Percentiles rank a stretch among this genome's conserved stretches.
These are phyloP conservation scores for Agrocybe pediades DNA, from an alignment of 768 basidiomycete species.

Conservation along the genomic window DNA sequence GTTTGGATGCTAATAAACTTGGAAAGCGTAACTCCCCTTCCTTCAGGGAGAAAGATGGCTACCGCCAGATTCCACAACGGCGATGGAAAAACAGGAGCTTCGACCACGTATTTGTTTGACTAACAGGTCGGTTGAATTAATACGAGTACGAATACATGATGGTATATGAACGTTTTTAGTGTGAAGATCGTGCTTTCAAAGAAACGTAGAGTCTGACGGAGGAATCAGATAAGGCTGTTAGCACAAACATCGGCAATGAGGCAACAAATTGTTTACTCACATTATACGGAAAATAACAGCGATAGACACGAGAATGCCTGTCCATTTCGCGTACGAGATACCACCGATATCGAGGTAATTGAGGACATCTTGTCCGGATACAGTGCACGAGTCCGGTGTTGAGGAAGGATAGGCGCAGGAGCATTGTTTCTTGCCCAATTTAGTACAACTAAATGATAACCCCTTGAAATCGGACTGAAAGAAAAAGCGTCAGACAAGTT, in stretches of 20 bases:
- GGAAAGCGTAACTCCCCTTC: not conserved
- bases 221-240: not conserved
- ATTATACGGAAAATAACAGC: slow-evolving; percentile 40
- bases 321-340: slow-evolving; percentile 47
- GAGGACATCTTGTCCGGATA: slow-evolving; percentile 53
- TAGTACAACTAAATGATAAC: slow-evolving; percentile 43
- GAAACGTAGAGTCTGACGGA: not conserved
- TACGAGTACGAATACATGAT: too few relatives aligned
- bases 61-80: not conserved
- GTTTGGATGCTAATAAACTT: too few relatives aligned
- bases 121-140: not conserved
- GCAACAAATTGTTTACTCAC: not conserved
- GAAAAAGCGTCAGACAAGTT: slow-evolving; percentile 18
- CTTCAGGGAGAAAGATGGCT: not conserved
- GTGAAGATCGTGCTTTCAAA: not conserved
- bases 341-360: slow-evolving; percentile 44
- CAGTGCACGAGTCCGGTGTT: slow-evolving; percentile 41
- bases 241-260: too few relatives aligned
- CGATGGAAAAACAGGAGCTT: not conserved
- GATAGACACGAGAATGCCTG: slow-evolving; percentile 46
- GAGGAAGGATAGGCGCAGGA: slow-evolving; percentile 54
- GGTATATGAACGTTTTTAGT: not conserved
- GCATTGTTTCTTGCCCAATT: slow-evolving; percentile 35
- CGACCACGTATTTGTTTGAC: not conserved
- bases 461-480: slow-evolving; percentile 50